These are phyloP conservation scores for Aspergillus sojae DNA, from an alignment of 2,329 filamentous ascomycete genomes.

Conservation along the genomic window DNA sequence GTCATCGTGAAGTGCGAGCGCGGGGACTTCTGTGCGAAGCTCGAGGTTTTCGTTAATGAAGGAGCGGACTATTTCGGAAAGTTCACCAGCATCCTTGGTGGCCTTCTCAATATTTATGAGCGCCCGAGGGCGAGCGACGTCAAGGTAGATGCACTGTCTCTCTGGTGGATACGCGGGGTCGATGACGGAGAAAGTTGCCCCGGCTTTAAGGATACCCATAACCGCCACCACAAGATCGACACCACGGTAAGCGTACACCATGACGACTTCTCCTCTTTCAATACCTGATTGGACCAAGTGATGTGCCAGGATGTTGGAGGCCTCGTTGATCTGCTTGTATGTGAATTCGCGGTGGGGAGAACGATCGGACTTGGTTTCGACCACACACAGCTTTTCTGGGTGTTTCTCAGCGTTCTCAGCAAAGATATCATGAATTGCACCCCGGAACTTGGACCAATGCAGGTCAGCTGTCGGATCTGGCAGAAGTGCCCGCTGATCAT, in stretches of 20 bases:
- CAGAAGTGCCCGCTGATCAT: conserved; percentile 36
- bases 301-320: conserved; percentile 77
- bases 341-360: conserved; percentile 70
- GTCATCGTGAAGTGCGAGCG: conserved; percentile 70
- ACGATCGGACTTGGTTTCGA: conserved; percentile 60
- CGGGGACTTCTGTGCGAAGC: conserved; percentile 74
- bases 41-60: conserved; percentile 75
- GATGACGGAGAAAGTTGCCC: conserved; percentile 63
- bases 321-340: conserved; percentile 84
- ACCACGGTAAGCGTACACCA: conserved; percentile 84
- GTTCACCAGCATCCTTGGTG: conserved; percentile 66
- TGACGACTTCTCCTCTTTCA: conserved; percentile 81
- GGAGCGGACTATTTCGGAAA: conserved; percentile 60
- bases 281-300: conserved; percentile 75
- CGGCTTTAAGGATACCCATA: conserved; percentile 72
- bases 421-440: conserved; percentile 49
- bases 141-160: conserved; percentile 79
- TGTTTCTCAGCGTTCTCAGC: conserved; percentile 60
- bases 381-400: conserved; percentile 69
- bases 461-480: conserved; percentile 49
- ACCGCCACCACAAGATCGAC: conserved; percentile 77
- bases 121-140: conserved; percentile 73
- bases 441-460: conserved; percentile 49
- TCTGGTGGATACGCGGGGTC: conserved; percentile 83
- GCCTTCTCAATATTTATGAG: conserved; percentile 75